These are phyloP conservation scores for Alternaria alternata DNA, from an alignment of 2,329 filamentous ascomycete species.

Conservation along the genomic window DNA sequence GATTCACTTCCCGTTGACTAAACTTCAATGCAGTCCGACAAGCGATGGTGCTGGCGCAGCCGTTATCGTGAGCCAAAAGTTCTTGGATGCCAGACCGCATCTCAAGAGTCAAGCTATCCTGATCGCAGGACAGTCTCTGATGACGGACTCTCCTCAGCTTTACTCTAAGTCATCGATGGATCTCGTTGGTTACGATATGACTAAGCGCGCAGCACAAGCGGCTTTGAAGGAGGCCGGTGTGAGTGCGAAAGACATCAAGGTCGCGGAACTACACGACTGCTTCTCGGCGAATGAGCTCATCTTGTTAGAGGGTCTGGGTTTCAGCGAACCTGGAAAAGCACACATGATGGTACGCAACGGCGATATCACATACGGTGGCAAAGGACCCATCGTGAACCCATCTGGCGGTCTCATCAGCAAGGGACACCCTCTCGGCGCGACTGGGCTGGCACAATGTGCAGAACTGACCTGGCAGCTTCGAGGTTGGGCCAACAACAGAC, in stretches of 20 bases:
- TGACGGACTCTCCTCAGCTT: conserved; percentile 80
- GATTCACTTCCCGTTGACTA: conserved; percentile 87
- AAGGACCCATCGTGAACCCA: conserved; percentile 80
- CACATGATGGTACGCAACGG: conserved; percentile 87
- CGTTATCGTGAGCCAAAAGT: conserved; percentile 85
- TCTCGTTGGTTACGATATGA: conserved; percentile 90
- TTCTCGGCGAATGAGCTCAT: conserved; percentile 96
- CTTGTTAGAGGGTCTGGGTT: conserved; percentile 81
- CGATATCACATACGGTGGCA: conserved; percentile 88
- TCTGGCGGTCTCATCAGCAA: conserved; percentile 94
- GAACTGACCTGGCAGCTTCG: conserved; percentile 94
- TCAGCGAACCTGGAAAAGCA: conserved; percentile 79
- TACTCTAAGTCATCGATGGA: conserved; percentile 85
- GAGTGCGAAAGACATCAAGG: conserved; percentile 72
- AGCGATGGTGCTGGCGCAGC: conserved; percentile 90
- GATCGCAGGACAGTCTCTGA: conserved; percentile 84
- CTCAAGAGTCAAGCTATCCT: conserved; percentile 80
- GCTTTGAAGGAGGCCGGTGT: conserved; percentile 78
- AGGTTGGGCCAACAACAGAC: conserved; percentile 92
- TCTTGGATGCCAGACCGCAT: conserved; percentile 83
- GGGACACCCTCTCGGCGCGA: conserved; percentile 91
- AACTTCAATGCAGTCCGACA: conserved; percentile 95
- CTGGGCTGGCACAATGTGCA: conserved; percentile 90
- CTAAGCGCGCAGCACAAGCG: conserved; percentile 69
- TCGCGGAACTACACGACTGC: conserved; percentile 94